Evolutionary conservation across 1,284 basidiomycete genomes (phyloP), one percentile per base, ranked within the genome.

Genomic region (Hymenochaete sp.): DNA sequence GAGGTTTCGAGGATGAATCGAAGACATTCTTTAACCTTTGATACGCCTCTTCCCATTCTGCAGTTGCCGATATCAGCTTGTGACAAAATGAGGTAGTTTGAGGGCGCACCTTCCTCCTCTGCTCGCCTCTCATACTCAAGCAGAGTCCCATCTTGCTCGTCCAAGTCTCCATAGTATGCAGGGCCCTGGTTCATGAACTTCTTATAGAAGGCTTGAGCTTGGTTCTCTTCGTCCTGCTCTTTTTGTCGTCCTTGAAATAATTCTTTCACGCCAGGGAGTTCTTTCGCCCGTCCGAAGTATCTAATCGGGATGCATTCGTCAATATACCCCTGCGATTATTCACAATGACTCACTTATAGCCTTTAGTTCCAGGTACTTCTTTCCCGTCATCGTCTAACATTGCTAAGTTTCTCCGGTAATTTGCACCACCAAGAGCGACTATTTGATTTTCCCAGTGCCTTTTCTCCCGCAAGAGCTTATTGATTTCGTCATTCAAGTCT

Each of bases 401-500:
- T 40, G 84, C 80, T 4, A 88, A 82, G 58, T 89, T 93, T 41
- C 93, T 71, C 58, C 89, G 76, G 60, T 98, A 98, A 59, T 98
- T 98, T 21, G 95, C 96, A 48, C 95, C 96, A 42, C 95, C 96
- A 1, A 98, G 70, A 11, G 83, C 80, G 18, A 98, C 80, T 42
- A 98, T 97, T 63, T 98, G 93, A 55, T 91, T 93, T 70, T 98
- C 95, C 90, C 93, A 99, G 62, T 96, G 91, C 26, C 84, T 67
- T 65, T 98, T 98, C 65, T 99, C 95, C 26, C 95, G 75, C 70
- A 98, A 69, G 8, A 97, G 70, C 60, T 85, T 90, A 71, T 99
- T 99, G 58, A 99, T 98, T 61, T 98, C 93, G 63, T 99, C 95
- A 61, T 98, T 99, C 36, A 96, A 62, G 63, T 96, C 95, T 36